These are phyloP conservation scores for Grigorovia transvaalensis DNA, from an alignment of 805 yeast species.

Conservation along the genomic window DNA sequence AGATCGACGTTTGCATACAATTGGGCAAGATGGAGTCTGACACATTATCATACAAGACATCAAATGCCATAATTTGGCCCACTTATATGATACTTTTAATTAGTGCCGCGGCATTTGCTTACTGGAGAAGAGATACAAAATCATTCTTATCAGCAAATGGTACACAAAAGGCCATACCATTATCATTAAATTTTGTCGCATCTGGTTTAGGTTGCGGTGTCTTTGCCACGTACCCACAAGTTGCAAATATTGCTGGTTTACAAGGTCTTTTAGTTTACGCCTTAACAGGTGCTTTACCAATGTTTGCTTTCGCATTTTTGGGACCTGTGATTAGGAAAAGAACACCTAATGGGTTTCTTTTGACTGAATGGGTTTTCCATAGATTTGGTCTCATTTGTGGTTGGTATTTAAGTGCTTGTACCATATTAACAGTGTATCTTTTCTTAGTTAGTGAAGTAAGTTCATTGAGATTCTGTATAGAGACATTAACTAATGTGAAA, in stretches of 20 bases:
- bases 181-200: conserved; percentile 83
- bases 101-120: conserved; percentile 52
- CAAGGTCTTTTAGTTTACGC: conserved; percentile 82
- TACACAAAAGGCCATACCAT: conserved; percentile 67
- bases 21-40: background rate
- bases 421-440: conserved; percentile 73
- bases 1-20: too few species aligned
- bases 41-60: conserved; percentile 2
- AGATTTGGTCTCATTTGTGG: conserved; percentile 69
- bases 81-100: conserved; percentile 47
- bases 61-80: conserved; percentile 55
- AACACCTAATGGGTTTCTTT: conserved; percentile 83
- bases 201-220: conserved; percentile 92
- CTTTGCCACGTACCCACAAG: conserved; percentile 73
- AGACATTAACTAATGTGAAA: conserved; percentile 64
- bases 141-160: conserved; percentile 71
- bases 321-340: conserved; percentile 72
- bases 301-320: conserved; percentile 66
- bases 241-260: conserved; percentile 76
- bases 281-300: conserved; percentile 71
- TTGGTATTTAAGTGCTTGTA: conserved; percentile 66
- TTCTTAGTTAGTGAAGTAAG: conserved; percentile 83
- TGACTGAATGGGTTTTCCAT: conserved; percentile 89
- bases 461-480: conserved; percentile 67
- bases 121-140: conserved; percentile 38